These are phyloP conservation scores for Spergularia marina DNA, from an alignment of 148 eudicot species.

Conservation along the genomic window DNA sequence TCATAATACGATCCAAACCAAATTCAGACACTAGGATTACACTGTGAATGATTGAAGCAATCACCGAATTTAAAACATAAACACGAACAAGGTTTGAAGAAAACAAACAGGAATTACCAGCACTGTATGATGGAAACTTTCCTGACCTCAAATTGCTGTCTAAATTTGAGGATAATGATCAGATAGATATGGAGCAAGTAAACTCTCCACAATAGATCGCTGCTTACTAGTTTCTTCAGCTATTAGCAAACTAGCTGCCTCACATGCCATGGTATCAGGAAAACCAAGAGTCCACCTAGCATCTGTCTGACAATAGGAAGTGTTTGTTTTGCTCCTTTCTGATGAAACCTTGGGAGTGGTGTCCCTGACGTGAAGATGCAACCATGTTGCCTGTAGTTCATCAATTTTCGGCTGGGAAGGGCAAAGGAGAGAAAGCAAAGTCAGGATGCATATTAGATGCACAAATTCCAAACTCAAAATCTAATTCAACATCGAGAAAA, in stretches of 20 bases:
- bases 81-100: background rate
- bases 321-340: constrained; percentile 20
- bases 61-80: no score
- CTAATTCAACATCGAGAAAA: background rate
- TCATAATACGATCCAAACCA: background rate
- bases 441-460: background rate
- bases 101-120: background rate
- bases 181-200: constrained; percentile 44
- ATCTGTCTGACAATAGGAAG: constrained; percentile 27
- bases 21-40: background rate
- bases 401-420: constrained; percentile 41
- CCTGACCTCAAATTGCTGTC: constrained; percentile 31
- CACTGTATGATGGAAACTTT: constrained; percentile 15
- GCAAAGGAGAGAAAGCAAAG: background rate
- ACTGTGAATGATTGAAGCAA: no score
- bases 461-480: background rate
- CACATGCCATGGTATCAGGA: constrained; percentile 38
- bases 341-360: constrained; percentile 27
- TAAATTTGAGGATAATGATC: constrained; percentile 24
- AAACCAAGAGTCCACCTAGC: constrained; percentile 60
- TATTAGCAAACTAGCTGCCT: constrained; percentile 38
- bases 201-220: constrained; percentile 40
- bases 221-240: constrained; percentile 48
- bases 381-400: constrained; percentile 44
- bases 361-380: constrained; percentile 48